Percentiles rank a stretch among this genome's conserved stretches.
Conservation (phyloP, 192 early-diverging fungal species). For the Anaeromyces robustus region DNA sequence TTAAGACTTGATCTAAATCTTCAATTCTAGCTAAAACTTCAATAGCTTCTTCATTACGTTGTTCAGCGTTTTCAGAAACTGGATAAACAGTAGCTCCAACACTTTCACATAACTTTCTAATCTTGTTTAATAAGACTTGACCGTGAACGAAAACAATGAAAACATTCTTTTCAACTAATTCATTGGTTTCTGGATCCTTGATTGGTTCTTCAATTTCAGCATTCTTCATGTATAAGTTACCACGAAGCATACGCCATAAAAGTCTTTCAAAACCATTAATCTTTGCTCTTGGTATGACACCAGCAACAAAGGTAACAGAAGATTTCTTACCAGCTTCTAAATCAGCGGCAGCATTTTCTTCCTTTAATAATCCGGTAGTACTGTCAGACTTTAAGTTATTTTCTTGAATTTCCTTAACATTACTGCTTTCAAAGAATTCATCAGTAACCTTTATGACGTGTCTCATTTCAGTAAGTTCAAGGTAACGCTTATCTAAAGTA, state of each 20-base stretch:
- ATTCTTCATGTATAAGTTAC: conserved; percentile 90
- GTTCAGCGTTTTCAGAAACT: conserved; percentile 66
- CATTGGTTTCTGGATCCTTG: conserved; percentile 75
- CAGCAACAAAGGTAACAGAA: conserved; percentile 58
- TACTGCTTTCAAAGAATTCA: conserved; percentile 63
- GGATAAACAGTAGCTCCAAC: conserved; percentile 89
- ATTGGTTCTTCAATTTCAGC: conserved; percentile 93
- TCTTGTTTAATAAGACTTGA: conserved; percentile 71
- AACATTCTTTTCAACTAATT: conserved; percentile 83
- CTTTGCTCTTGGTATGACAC: conserved; percentile 72
- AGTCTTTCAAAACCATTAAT: conserved; percentile 86
- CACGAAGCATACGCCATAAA: conserved; percentile 90
- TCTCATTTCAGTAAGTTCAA: conserved; percentile 78
- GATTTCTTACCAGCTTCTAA: conserved; percentile 8
- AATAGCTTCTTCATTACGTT: conserved; percentile 62
- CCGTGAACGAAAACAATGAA: conserved; percentile 99
- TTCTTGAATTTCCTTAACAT: conserved; percentile 11
- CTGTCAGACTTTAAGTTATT: conserved; percentile 3
- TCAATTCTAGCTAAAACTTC: conserved; percentile 77
- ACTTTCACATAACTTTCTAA: conserved; percentile 84
- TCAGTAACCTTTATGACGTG: conserved; percentile 79
- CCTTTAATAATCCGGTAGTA: conserved; percentile 3
- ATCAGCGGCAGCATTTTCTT: conserved; percentile 13
- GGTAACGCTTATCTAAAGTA: conserved; percentile 67
- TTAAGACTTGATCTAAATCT: conserved; percentile 69